Conservation (phyloP, 345 rosid genomes). For the Linum usitatissimum region DNA sequence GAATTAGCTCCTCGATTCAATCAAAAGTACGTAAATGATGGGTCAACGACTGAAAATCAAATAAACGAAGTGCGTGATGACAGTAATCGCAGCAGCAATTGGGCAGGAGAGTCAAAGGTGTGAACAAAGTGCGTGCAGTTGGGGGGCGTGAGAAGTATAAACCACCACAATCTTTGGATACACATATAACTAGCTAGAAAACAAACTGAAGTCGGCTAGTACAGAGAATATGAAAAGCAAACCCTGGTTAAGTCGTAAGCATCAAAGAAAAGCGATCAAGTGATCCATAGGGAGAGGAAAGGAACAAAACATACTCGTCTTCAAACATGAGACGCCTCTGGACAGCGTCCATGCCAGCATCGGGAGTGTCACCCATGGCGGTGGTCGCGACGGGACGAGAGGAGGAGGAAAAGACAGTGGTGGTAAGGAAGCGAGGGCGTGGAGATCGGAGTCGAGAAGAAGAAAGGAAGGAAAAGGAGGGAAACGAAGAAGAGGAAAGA, state of each 20-base stretch:
- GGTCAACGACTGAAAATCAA: background rate
- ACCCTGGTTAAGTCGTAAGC: background rate
- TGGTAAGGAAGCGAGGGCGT: background rate
- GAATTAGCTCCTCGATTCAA: background rate
- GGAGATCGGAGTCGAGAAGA: background rate
- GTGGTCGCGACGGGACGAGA: slow-evolving; percentile 13
- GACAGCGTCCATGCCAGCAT: slow-evolving; percentile 91
- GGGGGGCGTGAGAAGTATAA: background rate
- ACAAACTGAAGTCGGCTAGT: background rate
- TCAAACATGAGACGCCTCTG: slow-evolving; percentile 98
- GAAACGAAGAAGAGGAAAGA: background rate
- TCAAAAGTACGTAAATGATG: background rate
- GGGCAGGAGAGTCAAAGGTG: background rate
- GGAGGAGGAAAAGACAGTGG: slow-evolving; percentile 17
- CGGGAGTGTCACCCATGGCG: slow-evolving; percentile 46
- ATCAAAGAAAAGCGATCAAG: background rate
- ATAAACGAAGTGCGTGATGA: background rate
- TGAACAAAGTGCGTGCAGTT: background rate
- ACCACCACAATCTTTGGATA: background rate
- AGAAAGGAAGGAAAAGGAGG: slow-evolving; percentile 8
- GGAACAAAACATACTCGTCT: slow-evolving; percentile 50
- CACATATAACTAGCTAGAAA: background rate
- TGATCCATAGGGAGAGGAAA: background rate
- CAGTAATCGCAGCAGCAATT: too few species aligned
- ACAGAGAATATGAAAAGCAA: background rate